Evolutionary conservation across 352 stramenopile species (phyloP).

Genomic region (Globisporangium abappressorium): DNA sequence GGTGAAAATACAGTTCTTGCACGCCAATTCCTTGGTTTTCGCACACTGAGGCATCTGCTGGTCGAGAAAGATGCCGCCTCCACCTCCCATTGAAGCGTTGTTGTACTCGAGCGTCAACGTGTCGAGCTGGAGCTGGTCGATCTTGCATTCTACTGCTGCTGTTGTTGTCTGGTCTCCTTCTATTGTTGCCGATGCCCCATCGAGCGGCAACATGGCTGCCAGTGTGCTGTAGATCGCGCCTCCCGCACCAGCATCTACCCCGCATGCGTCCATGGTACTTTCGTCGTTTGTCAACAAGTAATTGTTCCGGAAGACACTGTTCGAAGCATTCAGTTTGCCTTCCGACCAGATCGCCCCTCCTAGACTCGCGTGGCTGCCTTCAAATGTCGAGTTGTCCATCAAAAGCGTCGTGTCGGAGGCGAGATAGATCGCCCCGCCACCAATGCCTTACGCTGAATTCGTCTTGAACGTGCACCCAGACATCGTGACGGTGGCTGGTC

Average conservation of each 20-base stretch:
- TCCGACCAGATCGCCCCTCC: conserved; percentile 8
- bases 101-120: conserved; percentile 12
- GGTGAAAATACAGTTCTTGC: conserved; percentile 1
- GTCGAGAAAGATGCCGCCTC: conserved; percentile 17
- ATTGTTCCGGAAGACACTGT: background rate
- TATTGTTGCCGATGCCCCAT: background rate
- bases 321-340: background rate
- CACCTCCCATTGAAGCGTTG: conserved; percentile 10
- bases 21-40: background rate
- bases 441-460: conserved; percentile 2
- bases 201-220: background rate
- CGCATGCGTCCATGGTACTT: background rate
- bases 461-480: background rate
- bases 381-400: background rate
- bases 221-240: conserved; percentile 8
- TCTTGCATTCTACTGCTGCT: background rate
- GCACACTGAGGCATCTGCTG: conserved; percentile 10
- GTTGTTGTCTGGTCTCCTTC: background rate
- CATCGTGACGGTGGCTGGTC: background rate
- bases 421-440: conserved; percentile 3
- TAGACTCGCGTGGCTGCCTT: conserved; percentile 1
- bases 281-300: conserved; percentile 1
- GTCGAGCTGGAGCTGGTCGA: background rate
- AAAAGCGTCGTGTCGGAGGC: background rate
- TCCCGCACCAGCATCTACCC: background rate